Evolutionary conservation across 202 grass and related monocot species (phyloP).

Genomic region (Zizania palustris): DNA sequence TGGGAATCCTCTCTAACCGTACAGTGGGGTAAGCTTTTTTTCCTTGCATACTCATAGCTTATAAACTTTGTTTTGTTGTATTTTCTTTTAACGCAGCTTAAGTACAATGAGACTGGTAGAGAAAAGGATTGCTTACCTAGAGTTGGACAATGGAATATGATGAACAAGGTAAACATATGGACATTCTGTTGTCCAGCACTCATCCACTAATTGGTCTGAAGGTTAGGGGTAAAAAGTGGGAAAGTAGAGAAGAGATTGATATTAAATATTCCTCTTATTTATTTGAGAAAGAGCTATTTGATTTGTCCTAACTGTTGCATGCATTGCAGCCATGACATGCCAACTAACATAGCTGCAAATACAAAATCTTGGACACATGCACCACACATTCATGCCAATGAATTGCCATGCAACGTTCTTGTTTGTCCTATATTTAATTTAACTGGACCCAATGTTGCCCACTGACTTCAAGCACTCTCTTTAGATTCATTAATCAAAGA

Average conservation of each 20-base stretch:
- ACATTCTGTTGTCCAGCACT: slow-evolving; percentile 13
- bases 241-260: not conserved
- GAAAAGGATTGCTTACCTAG: slow-evolving; percentile 80
- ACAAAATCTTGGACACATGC: not conserved
- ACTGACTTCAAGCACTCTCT: not conserved
- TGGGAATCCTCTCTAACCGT: not conserved
- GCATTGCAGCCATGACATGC: not conserved
- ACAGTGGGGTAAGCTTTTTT: too few species aligned
- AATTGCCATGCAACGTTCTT: not conserved
- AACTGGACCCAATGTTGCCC: not conserved
- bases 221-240: not conserved
- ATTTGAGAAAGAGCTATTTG: not conserved
- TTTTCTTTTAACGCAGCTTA: slow-evolving; percentile 62
- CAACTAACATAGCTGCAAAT: not conserved
- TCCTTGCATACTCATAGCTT: too few species aligned
- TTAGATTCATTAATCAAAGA: slow-evolving; percentile 29
- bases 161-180: slow-evolving; percentile 74
- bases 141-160: slow-evolving; percentile 95
- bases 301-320: not conserved
- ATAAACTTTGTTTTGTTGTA: not conserved
- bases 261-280: not conserved
- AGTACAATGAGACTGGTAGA: slow-evolving; percentile 78
- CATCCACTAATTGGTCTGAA: slow-evolving; percentile 5
- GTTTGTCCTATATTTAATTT: slow-evolving; percentile 6
- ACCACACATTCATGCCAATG: not conserved